phyloP scores from a whole-genome alignment of 148 eudicot species.

The Euryodendron excelsum region DNA sequence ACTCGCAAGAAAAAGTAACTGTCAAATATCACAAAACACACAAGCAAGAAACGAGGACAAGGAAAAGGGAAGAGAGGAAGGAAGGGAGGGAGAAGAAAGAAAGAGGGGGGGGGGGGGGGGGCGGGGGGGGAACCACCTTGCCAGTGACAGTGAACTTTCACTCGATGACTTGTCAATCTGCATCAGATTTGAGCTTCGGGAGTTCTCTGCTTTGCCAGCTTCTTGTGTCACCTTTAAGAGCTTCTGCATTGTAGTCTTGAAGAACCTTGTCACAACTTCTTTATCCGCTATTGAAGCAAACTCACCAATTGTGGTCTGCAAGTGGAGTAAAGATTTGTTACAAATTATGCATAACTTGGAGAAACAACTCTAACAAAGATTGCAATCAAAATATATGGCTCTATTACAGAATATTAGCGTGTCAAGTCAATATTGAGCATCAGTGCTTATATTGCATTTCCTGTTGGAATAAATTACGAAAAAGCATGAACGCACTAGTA shows the following conservation, averaged over 20 bases:
- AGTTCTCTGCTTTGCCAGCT: slow-evolving; percentile 35
- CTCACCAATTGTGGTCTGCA: slow-evolving; percentile 65
- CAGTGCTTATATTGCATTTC: neutral
- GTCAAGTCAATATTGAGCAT: neutral
- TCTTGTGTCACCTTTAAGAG: slow-evolving; percentile 59
- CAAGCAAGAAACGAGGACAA: too few species aligned
- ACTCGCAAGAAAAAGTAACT: slow-evolving; percentile 17
- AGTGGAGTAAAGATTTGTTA: neutral
- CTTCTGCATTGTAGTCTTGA: slow-evolving; percentile 51
- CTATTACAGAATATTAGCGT: too few species aligned
- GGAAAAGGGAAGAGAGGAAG: too few species aligned
- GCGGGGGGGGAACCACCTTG: too few species aligned
- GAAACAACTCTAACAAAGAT: neutral
- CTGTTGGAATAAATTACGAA: neutral
- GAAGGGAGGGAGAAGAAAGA: too few species aligned
- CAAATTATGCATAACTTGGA: neutral
- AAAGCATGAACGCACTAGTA: neutral
- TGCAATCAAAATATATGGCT: neutral
- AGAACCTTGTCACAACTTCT: slow-evolving; percentile 42
- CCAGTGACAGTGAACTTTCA: slow-evolving; percentile 45
- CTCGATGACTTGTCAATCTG: slow-evolving; percentile 54
- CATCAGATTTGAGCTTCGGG: slow-evolving; percentile 43
- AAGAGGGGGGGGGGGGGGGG: too few species aligned
- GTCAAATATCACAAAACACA: neutral
- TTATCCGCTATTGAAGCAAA: slow-evolving; percentile 81